These are phyloP conservation scores for Kwoniella newhampshirensis DNA, from an alignment of 768 basidiomycete genomes.

Conservation along the genomic window DNA sequence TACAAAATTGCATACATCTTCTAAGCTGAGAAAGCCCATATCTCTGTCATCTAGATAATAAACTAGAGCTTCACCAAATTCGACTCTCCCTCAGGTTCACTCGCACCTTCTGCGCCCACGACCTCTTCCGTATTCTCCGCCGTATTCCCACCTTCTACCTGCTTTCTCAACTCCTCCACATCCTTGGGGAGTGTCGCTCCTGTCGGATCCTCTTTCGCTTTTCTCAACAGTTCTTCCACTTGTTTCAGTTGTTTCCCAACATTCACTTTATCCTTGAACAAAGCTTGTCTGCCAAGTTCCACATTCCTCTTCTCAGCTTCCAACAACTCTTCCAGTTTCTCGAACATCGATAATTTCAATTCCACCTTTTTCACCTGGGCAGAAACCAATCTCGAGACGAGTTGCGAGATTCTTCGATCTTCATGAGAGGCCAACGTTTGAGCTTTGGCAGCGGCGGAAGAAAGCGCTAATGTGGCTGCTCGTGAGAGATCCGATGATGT, in stretches of 20 bases:
- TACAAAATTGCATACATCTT: slow-evolving; percentile 6
- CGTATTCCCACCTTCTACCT: neutral
- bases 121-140: slow-evolving; percentile 4
- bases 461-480: slow-evolving; percentile 82
- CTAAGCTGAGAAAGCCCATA: neutral
- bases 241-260: slow-evolving; percentile 45
- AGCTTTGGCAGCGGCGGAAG: slow-evolving; percentile 83
- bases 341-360: slow-evolving; percentile 91
- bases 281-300: slow-evolving; percentile 74
- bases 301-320: slow-evolving; percentile 84
- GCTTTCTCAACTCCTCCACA: neutral
- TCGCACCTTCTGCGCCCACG: neutral
- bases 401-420: slow-evolving; percentile 72
- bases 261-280: slow-evolving; percentile 69
- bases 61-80: slow-evolving; percentile 10
- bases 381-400: slow-evolving; percentile 77
- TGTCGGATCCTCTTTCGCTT: slow-evolving; percentile 25
- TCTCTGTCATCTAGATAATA: neutral
- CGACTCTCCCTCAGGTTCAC: neutral
- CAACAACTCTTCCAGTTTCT: slow-evolving; percentile 87
- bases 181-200: neutral
- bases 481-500: slow-evolving; percentile 74
- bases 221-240: slow-evolving; percentile 44
- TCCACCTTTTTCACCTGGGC: slow-evolving; percentile 75
- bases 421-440: slow-evolving; percentile 75